A percentile compares a stretch with the other conserved stretches of the same genome.
These are phyloP conservation scores for Periconia digitata DNA, from an alignment of 2,329 filamentous ascomycete genomes.

Conservation along the genomic window DNA sequence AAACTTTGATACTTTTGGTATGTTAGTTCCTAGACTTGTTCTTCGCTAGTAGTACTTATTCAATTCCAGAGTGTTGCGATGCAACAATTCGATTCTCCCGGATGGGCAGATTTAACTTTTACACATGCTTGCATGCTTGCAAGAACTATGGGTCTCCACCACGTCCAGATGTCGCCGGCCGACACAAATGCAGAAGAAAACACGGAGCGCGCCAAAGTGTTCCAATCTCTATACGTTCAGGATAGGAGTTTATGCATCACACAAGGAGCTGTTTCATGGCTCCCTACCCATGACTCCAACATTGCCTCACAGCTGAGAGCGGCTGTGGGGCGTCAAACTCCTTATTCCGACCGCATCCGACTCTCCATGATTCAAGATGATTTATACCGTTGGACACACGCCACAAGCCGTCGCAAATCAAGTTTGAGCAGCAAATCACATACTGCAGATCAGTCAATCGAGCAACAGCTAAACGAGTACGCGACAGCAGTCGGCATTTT, in stretches of 20 bases:
- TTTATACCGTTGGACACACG: background rate
- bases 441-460: background rate
- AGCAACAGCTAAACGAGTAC: slow-evolving; percentile 1
- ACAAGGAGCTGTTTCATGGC: slow-evolving; percentile 1
- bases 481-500: background rate
- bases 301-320: slow-evolving; percentile 1
- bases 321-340: background rate
- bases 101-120: slow-evolving; percentile 4
- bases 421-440: slow-evolving; percentile 1
- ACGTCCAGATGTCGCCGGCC: background rate
- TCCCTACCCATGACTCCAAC: slow-evolving; percentile 2
- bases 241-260: slow-evolving; percentile 5
- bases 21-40: background rate
- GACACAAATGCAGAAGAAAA: background rate
- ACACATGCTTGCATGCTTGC: slow-evolving; percentile 2
- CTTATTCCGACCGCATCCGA: background rate
- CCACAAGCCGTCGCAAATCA: background rate
- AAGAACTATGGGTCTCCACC: slow-evolving; percentile 5
- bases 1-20: slow-evolving; percentile 5
- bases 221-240: background rate
- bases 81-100: slow-evolving; percentile 3
- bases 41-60: background rate
- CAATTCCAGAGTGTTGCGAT: slow-evolving; percentile 1
- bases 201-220: slow-evolving; percentile 1
- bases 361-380: slow-evolving; percentile 4